Percentiles rank a stretch among this genome's conserved stretches.
These are phyloP conservation scores for Jackrogersella minutella DNA, from an alignment of 495 filamentous ascomycete genomes.

Conservation along the genomic window DNA sequence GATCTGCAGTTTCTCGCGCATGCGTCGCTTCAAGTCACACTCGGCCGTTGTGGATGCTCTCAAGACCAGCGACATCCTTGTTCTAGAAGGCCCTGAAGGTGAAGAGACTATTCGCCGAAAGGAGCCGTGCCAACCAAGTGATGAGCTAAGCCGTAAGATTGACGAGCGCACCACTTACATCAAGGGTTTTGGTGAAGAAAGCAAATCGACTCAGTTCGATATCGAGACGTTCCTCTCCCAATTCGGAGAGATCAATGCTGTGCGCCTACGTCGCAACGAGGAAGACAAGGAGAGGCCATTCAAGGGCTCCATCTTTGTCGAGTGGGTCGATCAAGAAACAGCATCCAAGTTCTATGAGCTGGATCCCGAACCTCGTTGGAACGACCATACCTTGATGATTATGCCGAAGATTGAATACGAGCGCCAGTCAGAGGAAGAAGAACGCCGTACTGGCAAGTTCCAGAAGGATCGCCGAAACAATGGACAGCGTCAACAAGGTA, in stretches of 20 bases:
- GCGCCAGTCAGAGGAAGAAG: conserved; percentile 68
- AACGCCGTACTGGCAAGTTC: conserved; percentile 71
- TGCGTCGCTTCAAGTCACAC: conserved; percentile 89
- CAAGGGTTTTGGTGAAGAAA: conserved; percentile 91
- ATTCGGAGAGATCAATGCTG: conserved; percentile 79
- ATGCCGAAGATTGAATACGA: conserved; percentile 90
- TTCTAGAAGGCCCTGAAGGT: conserved; percentile 67
- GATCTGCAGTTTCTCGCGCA: conserved; percentile 88
- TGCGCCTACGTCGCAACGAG: conserved; percentile 85
- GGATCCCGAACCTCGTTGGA: conserved; percentile 83
- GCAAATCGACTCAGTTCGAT: conserved; percentile 81
- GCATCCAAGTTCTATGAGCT: conserved; percentile 79
- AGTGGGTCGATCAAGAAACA: conserved; percentile 79
- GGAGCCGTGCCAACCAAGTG: conserved; percentile 60
- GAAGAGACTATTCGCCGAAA: conserved; percentile 71
- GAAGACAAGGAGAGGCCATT: conserved; percentile 63
- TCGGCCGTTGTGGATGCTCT: conserved; percentile 83
- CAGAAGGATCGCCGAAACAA: conserved; percentile 56
- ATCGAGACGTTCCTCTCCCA: conserved; percentile 90
- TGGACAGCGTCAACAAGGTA: conserved; percentile 37
- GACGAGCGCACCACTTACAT: conserved; percentile 56
- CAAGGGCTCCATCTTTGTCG: conserved; percentile 95
- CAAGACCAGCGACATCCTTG: conserved; percentile 72
- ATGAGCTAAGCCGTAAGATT: conserved; percentile 38
- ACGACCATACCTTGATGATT: conserved; percentile 74